Base-by-base conservation (phyloP, 768 basidiomycete genomes). In the Collybia nuda region DNA sequence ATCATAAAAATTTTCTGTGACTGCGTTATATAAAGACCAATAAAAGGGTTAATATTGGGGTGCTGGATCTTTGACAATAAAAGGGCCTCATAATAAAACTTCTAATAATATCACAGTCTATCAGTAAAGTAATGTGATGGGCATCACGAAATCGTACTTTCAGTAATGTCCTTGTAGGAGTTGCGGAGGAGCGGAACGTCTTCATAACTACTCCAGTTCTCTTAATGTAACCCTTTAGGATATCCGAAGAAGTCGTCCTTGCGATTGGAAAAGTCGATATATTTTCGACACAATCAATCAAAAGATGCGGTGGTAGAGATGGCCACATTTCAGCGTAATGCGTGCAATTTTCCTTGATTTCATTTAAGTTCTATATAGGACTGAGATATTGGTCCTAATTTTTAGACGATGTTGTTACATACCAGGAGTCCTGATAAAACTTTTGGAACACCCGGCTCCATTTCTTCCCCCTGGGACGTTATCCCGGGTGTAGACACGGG, bases 71-170 rank as follows among this genome's bases (percentile, higher is more conserved):
- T 46, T 2, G 43, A 50, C 8, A 39, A 46, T 7, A 52, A 21
- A 9, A 52, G 6, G 12, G 44, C 53, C 29, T 57, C 56, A 24
- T 51, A 52, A 29, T 51, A 55, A 35, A 55, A 55, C 15, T 43
- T 45, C 54, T 55, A 21, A 19, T 55, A 21, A 19, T 7, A 47
- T 5, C 18, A 28, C 6, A 21, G 3, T 3, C 2, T 7, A 41
- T 47, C 22, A 42, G n/a, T 2, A 23, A n/a, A 40, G 15, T n/a
- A 6, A n/a, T 3, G 19, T 9, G 3, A 22, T 11, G 1, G 3
- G 8, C 24, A 0, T 3, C 18, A 22, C 6, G 9, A 6, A 3
- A 19, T 32, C 37, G 28, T 18, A 57, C 48, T 40, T 44, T 47
- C 26, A 50, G 15, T 12, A 19, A 35, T 15, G 40, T 17, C 3